Evolutionary conservation across 177 flowering plant species (phyloP).

Genomic region (Vitis hybrid): DNA sequence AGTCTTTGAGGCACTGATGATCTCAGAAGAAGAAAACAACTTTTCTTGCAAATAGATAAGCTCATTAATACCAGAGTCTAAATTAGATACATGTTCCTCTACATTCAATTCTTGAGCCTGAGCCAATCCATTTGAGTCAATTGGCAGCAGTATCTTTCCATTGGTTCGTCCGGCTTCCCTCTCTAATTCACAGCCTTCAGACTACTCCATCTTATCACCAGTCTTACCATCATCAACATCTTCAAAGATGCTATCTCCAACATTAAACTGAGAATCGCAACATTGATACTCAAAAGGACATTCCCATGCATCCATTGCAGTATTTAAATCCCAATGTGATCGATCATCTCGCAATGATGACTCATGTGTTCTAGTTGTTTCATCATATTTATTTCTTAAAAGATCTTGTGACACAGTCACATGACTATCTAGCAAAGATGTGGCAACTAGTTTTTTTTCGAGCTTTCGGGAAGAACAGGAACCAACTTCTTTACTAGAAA

Average conservation of each 20-base stretch:
- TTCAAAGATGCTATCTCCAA: background rate
- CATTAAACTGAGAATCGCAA: slow-evolving; percentile 9
- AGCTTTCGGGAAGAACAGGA: slow-evolving; percentile 10
- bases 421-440: slow-evolving; percentile 3
- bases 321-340: slow-evolving; percentile 60
- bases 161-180: too few species aligned
- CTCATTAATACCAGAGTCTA: too few species aligned
- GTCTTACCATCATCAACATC: slow-evolving; percentile 3
- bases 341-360: slow-evolving; percentile 37
- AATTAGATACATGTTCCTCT: too few species aligned
- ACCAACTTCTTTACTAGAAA: slow-evolving; percentile 16
- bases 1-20: too few species aligned
- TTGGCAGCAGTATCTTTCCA: too few species aligned
- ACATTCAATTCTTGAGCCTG: too few species aligned
- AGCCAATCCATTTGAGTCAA: too few species aligned
- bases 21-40: too few species aligned
- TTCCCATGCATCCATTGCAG: slow-evolving; percentile 55
- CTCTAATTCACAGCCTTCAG: too few species aligned
- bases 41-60: too few species aligned
- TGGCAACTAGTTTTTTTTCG: slow-evolving; percentile 6
- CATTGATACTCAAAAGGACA: slow-evolving; percentile 14
- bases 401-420: slow-evolving; percentile 5
- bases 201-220: slow-evolving; percentile 8
- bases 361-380: slow-evolving; percentile 2
- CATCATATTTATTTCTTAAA: slow-evolving; percentile 10